Conservation (phyloP, 2,329 filamentous ascomycete genomes). For the Venturiaceae sp. region DNA sequence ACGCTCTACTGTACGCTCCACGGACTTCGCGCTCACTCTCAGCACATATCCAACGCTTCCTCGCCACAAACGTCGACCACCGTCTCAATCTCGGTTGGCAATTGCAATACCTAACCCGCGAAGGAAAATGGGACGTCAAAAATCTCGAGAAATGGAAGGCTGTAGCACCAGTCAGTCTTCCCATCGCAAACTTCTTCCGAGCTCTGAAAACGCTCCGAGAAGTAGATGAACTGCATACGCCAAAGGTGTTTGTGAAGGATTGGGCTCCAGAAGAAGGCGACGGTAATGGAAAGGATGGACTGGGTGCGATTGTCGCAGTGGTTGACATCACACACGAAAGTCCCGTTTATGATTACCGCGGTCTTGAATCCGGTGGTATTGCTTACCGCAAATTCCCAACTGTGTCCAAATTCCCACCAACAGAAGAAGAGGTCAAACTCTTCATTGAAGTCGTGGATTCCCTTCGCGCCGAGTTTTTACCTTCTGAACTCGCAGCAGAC, state of each 20-base stretch:
- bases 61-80: constrained; percentile 63
- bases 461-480: constrained; percentile 17
- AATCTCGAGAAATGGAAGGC: constrained; percentile 87
- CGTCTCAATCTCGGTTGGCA: constrained; percentile 84
- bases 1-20: constrained; percentile 76
- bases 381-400: constrained; percentile 74
- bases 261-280: constrained; percentile 45
- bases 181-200: constrained; percentile 71
- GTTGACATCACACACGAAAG: constrained; percentile 87
- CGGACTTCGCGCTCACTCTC: constrained; percentile 65
- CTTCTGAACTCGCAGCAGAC: constrained; percentile 17
- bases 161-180: constrained; percentile 65
- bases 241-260: constrained; percentile 56
- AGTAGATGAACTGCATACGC: constrained; percentile 74
- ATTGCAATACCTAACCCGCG: constrained; percentile 74
- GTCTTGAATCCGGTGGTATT: constrained; percentile 33
- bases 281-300: constrained; percentile 2
- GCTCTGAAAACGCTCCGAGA: constrained; percentile 91
- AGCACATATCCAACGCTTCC: constrained; percentile 74
- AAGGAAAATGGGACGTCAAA: constrained; percentile 97
- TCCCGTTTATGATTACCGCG: constrained; percentile 73
- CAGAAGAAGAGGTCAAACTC: constrained; percentile 46
- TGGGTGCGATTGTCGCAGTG: constrained; percentile 57
- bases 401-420: constrained; percentile 81
- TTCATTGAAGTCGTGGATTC: constrained; percentile 51